phyloP scores from a whole-genome alignment of 768 basidiomycete species.

The Russula griseocarnosa region DNA sequence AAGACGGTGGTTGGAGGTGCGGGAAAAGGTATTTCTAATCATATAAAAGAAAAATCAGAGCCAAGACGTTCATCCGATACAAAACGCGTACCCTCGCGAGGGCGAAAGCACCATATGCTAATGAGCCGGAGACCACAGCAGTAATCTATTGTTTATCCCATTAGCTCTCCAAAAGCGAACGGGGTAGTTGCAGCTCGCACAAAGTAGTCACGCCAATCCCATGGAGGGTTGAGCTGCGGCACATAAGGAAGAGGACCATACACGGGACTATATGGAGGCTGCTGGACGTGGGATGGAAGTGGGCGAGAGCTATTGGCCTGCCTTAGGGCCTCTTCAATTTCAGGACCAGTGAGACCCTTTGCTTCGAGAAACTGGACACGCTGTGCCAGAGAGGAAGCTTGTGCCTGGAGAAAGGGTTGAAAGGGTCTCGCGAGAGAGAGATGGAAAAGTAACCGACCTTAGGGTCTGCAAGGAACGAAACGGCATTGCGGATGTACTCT shows the following conservation, averaged over 20 bases:
- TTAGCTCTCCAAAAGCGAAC: slow-evolving; percentile 25
- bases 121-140: slow-evolving; percentile 80
- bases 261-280: slow-evolving; percentile 37
- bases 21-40: slow-evolving; percentile 84
- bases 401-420: slow-evolving; percentile 47
- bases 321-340: slow-evolving; percentile 82
- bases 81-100: slow-evolving; percentile 61
- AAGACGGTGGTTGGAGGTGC: slow-evolving; percentile 82
- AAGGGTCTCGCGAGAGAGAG: neutral
- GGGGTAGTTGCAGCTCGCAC: slow-evolving; percentile 45
- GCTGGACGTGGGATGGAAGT: slow-evolving; percentile 24
- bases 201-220: slow-evolving; percentile 99
- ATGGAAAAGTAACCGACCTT: slow-evolving; percentile 47
- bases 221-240: slow-evolving; percentile 47
- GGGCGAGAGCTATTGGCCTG: slow-evolving; percentile 42
- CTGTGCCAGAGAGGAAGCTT: slow-evolving; percentile 74
- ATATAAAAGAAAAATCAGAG: slow-evolving; percentile 13
- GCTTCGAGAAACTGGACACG: slow-evolving; percentile 92
- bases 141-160: slow-evolving; percentile 61
- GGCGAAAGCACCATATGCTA: slow-evolving; percentile 75
- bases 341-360: slow-evolving; percentile 77
- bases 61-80: neutral
- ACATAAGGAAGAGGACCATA: slow-evolving; percentile 47
- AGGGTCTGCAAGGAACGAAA: slow-evolving; percentile 80
- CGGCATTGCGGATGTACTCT: slow-evolving; percentile 76